phyloP scores from a whole-genome alignment of 2,329 filamentous ascomycete species.

The Neopestalotiopsis clavispora region DNA sequence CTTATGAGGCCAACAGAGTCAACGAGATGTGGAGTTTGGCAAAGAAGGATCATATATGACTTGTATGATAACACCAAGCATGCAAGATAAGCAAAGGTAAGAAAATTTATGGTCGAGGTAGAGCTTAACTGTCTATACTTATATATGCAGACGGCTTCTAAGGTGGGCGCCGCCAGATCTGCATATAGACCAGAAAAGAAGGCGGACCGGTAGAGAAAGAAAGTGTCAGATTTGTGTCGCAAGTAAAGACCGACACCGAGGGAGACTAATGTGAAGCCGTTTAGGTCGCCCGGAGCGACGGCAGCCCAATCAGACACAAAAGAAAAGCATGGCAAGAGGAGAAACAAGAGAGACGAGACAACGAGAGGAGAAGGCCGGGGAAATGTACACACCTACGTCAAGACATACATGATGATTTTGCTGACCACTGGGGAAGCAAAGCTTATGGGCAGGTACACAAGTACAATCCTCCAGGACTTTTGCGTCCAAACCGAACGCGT shows the following conservation, averaged over 20 bases:
- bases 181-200: not conserved
- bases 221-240: not conserved
- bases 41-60: not conserved
- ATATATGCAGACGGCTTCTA: not conserved
- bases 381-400: not conserved
- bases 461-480: not conserved
- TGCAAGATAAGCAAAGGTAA: not conserved
- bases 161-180: not conserved
- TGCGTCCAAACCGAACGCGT: not conserved
- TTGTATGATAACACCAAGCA: constrained; percentile 13
- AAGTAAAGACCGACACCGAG: not conserved
- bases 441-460: not conserved
- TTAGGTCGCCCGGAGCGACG: too few species aligned
- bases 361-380: not conserved
- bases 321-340: not conserved
- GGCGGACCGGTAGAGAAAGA: not conserved
- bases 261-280: not conserved
- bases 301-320: not conserved
- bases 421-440: not conserved
- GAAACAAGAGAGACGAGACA: not conserved
- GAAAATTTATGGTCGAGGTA: not conserved
- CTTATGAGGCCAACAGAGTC: not conserved
- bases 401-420: not conserved
- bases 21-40: not conserved
- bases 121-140: not conserved